phyloP scores from a whole-genome alignment of 345 rosid genomes.

The Citrus hindsii region DNA sequence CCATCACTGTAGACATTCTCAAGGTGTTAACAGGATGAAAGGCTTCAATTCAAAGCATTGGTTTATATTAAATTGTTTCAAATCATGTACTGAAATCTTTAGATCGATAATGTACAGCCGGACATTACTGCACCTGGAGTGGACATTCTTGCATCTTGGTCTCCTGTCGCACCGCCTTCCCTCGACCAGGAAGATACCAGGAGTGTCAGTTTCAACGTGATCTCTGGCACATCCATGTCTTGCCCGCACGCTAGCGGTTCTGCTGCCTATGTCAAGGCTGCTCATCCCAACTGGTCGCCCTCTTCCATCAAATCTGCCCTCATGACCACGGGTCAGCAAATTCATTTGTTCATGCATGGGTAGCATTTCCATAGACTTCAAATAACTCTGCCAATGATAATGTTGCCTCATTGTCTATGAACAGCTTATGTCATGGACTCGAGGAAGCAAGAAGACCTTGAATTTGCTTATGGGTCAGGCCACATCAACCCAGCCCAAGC shows the following conservation, averaged over 20 bases:
- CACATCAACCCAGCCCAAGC: conserved; percentile 36
- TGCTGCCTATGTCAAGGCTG: conserved; percentile 28
- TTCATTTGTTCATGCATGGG: neutral
- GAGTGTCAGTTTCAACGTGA: conserved; percentile 17
- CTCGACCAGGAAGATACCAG: conserved; percentile 15
- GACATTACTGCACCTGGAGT: conserved; percentile 31
- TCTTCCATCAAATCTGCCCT: conserved; percentile 31
- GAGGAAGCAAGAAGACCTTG: conserved; percentile 29
- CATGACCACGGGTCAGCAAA: conserved; percentile 23
- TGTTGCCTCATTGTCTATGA: neutral
- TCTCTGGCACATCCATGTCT: conserved; percentile 35
- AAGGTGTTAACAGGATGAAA: conserved; percentile 3
- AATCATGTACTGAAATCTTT: neutral
- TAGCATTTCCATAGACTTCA: neutral
- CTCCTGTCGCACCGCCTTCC: conserved; percentile 10
- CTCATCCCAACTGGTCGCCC: conserved; percentile 28
- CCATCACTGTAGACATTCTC: conserved; percentile 21
- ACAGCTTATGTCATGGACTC: conserved; percentile 25
- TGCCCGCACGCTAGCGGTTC: conserved; percentile 29
- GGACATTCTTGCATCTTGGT: conserved; percentile 31
- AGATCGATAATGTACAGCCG: conserved; percentile 9
- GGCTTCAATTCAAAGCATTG: neutral
- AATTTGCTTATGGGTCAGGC: conserved; percentile 41
- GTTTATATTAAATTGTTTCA: neutral
- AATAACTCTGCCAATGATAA: neutral